Conservation (phyloP, 2,329 filamentous ascomycete genomes). For the Davidsoniella neocaledoniae region DNA sequence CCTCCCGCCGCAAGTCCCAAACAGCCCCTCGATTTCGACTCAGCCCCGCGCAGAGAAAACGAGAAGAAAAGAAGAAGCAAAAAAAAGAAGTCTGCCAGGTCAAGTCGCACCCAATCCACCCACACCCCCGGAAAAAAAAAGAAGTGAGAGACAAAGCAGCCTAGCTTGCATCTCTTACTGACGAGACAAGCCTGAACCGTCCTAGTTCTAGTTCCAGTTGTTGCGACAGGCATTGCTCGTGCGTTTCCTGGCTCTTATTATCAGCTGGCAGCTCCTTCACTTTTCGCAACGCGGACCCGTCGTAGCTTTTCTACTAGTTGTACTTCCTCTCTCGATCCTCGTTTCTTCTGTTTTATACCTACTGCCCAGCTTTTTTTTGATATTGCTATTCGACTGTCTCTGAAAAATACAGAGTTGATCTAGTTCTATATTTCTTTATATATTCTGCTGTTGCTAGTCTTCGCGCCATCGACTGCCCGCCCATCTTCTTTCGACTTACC, state of each 20-base stretch:
- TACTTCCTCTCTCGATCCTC: no score
- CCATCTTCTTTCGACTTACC: background rate
- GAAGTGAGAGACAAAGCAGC: no score
- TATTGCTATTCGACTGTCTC: slow-evolving; percentile 1
- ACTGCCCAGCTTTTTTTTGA: background rate
- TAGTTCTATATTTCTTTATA: background rate
- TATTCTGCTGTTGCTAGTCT: background rate
- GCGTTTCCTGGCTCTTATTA: slow-evolving; percentile 7
- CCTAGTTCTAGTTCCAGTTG: slow-evolving; percentile 1
- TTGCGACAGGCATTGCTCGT: slow-evolving; percentile 9
- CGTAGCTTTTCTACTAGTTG: slow-evolving; percentile 3
- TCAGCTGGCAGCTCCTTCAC: slow-evolving; percentile 7
- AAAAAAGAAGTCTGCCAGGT: background rate
- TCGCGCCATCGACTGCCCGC: background rate
- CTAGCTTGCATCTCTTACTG: background rate
- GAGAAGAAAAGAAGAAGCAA: background rate
- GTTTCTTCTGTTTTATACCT: no score
- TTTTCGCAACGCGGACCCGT: slow-evolving; percentile 1
- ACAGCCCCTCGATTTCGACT: slow-evolving; percentile 12
- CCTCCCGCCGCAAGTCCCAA: slow-evolving; percentile 5
- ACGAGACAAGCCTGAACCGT: background rate
- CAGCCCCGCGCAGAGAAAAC: slow-evolving; percentile 12
- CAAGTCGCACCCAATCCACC: background rate
- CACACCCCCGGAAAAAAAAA: background rate
- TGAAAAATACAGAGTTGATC: no score